phyloP scores from a whole-genome alignment of 257 asterid genomes.

The Petrea volubilis region DNA sequence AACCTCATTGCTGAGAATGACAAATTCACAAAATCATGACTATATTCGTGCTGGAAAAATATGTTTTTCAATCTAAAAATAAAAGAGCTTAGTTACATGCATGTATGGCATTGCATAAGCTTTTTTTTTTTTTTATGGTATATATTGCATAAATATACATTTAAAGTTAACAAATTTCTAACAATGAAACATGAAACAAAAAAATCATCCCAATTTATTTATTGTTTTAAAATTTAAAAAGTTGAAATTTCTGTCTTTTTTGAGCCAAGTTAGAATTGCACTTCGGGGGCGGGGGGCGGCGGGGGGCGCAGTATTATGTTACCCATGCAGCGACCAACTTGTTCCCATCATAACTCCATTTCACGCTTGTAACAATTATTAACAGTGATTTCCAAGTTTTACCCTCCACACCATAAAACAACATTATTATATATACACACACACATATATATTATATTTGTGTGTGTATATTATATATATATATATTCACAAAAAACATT shows the following conservation, averaged over 20 bases:
- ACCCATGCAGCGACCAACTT: conserved; percentile 46
- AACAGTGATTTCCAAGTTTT: conserved; percentile 32
- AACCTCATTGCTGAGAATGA: too few species aligned
- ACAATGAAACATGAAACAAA: neutral
- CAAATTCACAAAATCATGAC: too few species aligned
- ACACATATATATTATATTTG: neutral
- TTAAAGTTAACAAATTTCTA: too few species aligned
- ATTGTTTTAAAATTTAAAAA: neutral
- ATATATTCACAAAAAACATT: conserved; percentile 8
- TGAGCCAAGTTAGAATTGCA: conserved; percentile 9
- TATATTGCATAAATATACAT: too few species aligned
- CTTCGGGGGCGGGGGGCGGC: conserved; percentile 32
- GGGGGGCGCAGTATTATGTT: conserved; percentile 32
- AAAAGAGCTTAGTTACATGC: too few species aligned
- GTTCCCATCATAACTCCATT: conserved; percentile 51
- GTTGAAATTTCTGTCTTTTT: neutral
- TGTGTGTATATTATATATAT: conserved; percentile 14
- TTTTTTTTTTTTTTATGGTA: too few species aligned
- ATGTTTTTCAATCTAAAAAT: too few species aligned
- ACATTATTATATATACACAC: conserved; percentile 23
- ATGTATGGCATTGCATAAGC: too few species aligned
- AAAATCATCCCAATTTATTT: neutral
- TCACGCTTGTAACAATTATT: conserved; percentile 49
- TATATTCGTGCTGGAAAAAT: too few species aligned
- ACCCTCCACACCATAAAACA: neutral